These are phyloP conservation scores for Coniferiporia sulphurascens DNA, from an alignment of 1,284 basidiomycete genomes.

Conservation along the genomic window DNA sequence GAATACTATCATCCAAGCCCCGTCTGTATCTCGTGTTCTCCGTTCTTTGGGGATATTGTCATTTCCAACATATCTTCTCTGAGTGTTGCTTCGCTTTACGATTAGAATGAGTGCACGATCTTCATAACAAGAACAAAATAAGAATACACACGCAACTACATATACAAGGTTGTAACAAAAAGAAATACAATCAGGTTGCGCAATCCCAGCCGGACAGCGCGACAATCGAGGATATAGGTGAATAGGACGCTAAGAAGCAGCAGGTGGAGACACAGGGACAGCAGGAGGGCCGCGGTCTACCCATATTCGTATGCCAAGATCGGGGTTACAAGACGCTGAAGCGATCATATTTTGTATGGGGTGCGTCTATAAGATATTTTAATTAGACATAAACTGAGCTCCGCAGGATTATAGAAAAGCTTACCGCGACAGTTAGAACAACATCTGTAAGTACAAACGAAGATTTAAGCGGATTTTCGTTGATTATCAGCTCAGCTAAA, in stretches of 20 bases:
- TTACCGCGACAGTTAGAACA: conserved; percentile 70
- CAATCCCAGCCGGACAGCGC: too few species aligned
- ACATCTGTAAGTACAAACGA: conserved; percentile 43
- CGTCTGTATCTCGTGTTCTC: too few species aligned
- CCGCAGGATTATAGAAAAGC: conserved; percentile 19
- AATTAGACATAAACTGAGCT: not conserved
- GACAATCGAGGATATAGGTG: not conserved
- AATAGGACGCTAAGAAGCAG: not conserved
- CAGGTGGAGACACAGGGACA: not conserved
- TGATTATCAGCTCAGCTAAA: not conserved
- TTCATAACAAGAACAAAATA: not conserved
- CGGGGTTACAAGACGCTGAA: conserved; percentile 77
- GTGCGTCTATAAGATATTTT: conserved; percentile 52
- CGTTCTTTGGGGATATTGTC: too few species aligned
- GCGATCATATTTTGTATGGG: conserved; percentile 81
- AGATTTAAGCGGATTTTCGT: not conserved
- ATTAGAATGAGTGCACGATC: too few species aligned
- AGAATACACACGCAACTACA: not conserved
- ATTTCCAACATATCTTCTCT: not conserved
- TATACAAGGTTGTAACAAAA: not conserved
- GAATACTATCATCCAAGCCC: too few species aligned
- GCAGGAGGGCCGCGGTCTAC: conserved; percentile 39
- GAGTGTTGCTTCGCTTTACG: not conserved
- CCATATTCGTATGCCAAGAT: conserved; percentile 78
- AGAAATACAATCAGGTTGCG: not conserved